Conservation (phyloP, 345 rosid species). For the Microcos paniculata region DNA sequence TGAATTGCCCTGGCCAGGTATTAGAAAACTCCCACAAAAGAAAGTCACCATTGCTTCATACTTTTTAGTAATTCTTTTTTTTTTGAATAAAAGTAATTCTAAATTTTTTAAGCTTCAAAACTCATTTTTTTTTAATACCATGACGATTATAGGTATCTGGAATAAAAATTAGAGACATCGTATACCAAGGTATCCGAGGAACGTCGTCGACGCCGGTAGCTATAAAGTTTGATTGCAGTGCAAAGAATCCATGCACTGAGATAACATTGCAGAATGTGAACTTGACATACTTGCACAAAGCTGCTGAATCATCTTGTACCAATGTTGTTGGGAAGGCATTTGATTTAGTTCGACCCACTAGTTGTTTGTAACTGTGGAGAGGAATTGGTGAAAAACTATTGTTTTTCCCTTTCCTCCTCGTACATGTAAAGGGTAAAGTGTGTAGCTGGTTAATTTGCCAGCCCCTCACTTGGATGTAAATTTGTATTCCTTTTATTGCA, state of each 20-base stretch:
- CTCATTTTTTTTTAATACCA: neutral
- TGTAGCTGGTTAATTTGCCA: neutral
- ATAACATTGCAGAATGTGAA: conserved; percentile 30
- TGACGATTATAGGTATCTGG: conserved; percentile 14
- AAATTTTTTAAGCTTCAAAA: neutral
- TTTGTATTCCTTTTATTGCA: no score
- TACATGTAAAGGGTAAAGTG: neutral
- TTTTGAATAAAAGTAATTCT: no score
- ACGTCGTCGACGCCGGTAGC: conserved; percentile 31
- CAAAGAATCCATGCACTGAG: conserved; percentile 28
- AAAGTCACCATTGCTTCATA: no score
- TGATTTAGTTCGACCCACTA: conserved; percentile 27
- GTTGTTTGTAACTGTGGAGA: conserved; percentile 25
- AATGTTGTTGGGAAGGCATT: conserved; percentile 28
- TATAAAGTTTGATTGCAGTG: conserved; percentile 42
- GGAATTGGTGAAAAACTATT: neutral
- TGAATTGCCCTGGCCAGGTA: conserved; percentile 47
- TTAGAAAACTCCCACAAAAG: neutral
- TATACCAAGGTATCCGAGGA: conserved; percentile 36
- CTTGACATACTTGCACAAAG: conserved; percentile 21
- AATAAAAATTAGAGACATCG: conserved; percentile 32
- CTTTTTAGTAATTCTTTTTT: no score
- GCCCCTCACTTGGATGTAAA: no score
- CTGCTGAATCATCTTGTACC: conserved; percentile 34
- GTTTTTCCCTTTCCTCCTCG: neutral